Evolutionary conservation across 768 basidiomycete species (phyloP).

Genomic region (Thelephora ganbajun): DNA sequence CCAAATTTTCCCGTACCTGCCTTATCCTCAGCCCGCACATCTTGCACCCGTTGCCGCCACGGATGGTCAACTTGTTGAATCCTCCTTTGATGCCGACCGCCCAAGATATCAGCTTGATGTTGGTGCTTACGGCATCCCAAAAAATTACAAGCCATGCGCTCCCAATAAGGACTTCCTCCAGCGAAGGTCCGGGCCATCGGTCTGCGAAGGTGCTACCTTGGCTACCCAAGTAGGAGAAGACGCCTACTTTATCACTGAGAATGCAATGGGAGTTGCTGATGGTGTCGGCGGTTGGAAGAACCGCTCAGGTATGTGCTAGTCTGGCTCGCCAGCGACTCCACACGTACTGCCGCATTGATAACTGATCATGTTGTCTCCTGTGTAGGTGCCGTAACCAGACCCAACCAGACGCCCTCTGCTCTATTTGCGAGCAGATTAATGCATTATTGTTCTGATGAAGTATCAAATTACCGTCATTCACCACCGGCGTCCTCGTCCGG

Average conservation of each 20-base stretch:
- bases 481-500: conserved; percentile 6
- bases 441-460: conserved; percentile 68
- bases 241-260: conserved; percentile 70
- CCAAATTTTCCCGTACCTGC: conserved; percentile 25
- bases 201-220: conserved; percentile 24
- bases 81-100: conserved; percentile 9
- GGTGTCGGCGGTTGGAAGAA: conserved; percentile 88
- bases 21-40: conserved; percentile 18
- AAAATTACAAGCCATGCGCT: conserved; percentile 20
- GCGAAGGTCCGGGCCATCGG: neutral
- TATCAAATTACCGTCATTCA: conserved; percentile 16
- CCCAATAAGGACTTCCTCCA: neutral
- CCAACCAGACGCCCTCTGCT: conserved; percentile 29
- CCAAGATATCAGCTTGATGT: conserved; percentile 46
- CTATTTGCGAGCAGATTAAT: conserved; percentile 71
- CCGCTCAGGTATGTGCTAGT: conserved; percentile 18
- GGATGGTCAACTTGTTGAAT: conserved; percentile 5
- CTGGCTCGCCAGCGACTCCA: neutral
- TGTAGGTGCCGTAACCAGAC: neutral
- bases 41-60: conserved; percentile 7
- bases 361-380: neutral
- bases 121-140: conserved; percentile 80
- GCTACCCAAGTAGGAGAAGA: conserved; percentile 85
- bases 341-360: conserved; percentile 3
- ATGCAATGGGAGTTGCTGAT: conserved; percentile 90